Percentiles rank a stretch among this genome's conserved stretches.
These are phyloP conservation scores for Scleroderma citrinum DNA, from an alignment of 768 basidiomycete species.

Conservation along the genomic window DNA sequence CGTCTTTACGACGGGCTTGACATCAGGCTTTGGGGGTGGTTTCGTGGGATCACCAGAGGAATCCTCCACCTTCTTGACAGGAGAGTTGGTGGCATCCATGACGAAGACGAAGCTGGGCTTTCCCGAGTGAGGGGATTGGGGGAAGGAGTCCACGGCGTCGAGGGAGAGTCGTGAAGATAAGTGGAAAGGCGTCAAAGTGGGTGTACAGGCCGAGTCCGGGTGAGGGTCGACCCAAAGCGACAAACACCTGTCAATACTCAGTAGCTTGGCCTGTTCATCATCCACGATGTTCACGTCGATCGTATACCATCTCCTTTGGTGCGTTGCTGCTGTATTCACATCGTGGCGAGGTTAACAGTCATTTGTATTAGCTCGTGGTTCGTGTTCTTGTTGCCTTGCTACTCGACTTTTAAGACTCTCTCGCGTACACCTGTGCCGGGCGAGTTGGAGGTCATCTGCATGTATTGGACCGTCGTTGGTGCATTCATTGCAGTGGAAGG, in stretches of 20 bases:
- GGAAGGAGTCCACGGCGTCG: background rate
- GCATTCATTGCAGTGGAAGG: constrained; percentile 58
- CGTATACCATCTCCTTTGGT: constrained; percentile 48
- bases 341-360: background rate
- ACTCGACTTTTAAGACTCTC: constrained; percentile 62
- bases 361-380: constrained; percentile 57
- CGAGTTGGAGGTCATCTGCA: constrained; percentile 50
- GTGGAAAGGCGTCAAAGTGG: constrained; percentile 9
- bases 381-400: constrained; percentile 58
- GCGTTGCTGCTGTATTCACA: background rate
- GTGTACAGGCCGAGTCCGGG: constrained; percentile 17
- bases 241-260: constrained; percentile 5
- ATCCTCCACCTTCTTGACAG: constrained; percentile 53
- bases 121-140: background rate
- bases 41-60: constrained; percentile 37
- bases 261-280: background rate
- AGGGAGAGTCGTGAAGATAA: constrained; percentile 2
- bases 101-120: constrained; percentile 1
- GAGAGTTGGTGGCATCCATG: constrained; percentile 16
- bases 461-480: constrained; percentile 63
- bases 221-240: constrained; percentile 12
- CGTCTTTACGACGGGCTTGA: constrained; percentile 70
- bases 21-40: constrained; percentile 48
- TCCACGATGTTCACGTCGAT: constrained; percentile 43
- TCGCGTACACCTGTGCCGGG: constrained; percentile 46